phyloP scores from a whole-genome alignment of 2,329 filamentous ascomycete species.

The Orbilia blumenaviensis region DNA sequence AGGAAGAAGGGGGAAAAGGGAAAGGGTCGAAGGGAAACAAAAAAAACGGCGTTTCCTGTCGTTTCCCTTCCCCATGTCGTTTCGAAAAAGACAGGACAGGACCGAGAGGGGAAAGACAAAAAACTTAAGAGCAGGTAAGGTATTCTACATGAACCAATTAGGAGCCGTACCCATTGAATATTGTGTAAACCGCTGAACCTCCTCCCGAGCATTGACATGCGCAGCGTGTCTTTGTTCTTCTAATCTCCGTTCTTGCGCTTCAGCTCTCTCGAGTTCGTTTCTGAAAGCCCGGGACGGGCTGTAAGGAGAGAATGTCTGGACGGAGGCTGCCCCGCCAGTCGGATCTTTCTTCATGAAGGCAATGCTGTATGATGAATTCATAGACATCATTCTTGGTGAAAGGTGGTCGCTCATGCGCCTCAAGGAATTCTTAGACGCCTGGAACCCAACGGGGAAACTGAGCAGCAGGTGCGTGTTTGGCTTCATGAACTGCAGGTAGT shows the following conservation, averaged over 20 bases:
- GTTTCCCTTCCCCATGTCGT: constrained; percentile 46
- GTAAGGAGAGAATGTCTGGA: constrained; percentile 51
- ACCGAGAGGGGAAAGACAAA: constrained; percentile 17
- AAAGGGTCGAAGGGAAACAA: no score
- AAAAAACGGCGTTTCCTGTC: constrained; percentile 53
- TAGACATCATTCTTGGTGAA: constrained; percentile 51
- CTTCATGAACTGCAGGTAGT: constrained; percentile 53
- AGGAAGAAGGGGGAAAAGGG: constrained; percentile 26
- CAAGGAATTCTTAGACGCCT: constrained; percentile 52
- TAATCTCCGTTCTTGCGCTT: constrained; percentile 53
- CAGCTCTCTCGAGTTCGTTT: constrained; percentile 52
- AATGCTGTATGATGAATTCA: constrained; percentile 53
- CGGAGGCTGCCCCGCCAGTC: constrained; percentile 41
- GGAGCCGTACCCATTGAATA: constrained; percentile 54
- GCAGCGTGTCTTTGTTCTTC: constrained; percentile 49
- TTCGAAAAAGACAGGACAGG: constrained; percentile 40
- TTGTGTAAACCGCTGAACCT: constrained; percentile 52
- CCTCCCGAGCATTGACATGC: constrained; percentile 52
- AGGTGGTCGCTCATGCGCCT: constrained; percentile 51
- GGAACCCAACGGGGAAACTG: constrained; percentile 53
- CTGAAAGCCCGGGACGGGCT: constrained; percentile 48
- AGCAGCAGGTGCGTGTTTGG: constrained; percentile 55
- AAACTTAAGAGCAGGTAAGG: constrained; percentile 35
- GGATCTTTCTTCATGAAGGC: constrained; percentile 54
- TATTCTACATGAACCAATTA: constrained; percentile 54